Conservation (phyloP, 805 yeast species). For the Debaryomyces hansenii region DNA sequence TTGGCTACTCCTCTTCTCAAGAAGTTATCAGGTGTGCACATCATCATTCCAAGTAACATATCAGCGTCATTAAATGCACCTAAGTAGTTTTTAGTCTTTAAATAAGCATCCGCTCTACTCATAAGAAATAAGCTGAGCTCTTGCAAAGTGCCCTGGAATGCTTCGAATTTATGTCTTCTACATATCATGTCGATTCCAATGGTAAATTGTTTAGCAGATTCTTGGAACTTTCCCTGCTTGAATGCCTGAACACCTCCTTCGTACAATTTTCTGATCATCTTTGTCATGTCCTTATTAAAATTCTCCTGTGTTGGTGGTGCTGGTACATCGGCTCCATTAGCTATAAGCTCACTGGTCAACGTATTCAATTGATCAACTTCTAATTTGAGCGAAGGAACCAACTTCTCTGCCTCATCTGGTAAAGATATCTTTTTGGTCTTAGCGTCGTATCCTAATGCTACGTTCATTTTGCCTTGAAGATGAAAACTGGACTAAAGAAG, state of each 20-base stretch:
- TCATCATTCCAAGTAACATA: slow-evolving; percentile 57
- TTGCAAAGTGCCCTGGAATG: slow-evolving; percentile 69
- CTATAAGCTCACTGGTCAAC: slow-evolving; percentile 37
- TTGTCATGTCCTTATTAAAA: slow-evolving; percentile 54
- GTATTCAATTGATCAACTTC: slow-evolving; percentile 47
- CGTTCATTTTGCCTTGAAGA: slow-evolving; percentile 15
- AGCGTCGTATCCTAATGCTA: slow-evolving; percentile 24
- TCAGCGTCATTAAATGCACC: slow-evolving; percentile 73
- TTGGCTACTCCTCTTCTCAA: slow-evolving; percentile 68
- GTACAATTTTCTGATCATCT: slow-evolving; percentile 63
- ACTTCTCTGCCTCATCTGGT: slow-evolving; percentile 15
- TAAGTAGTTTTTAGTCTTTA: slow-evolving; percentile 52
- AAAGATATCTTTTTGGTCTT: slow-evolving; percentile 25
- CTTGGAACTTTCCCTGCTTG: slow-evolving; percentile 53
- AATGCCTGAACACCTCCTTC: slow-evolving; percentile 62
- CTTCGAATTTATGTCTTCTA: slow-evolving; percentile 71
- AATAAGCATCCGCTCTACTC: slow-evolving; percentile 69
- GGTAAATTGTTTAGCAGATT: slow-evolving; percentile 62
- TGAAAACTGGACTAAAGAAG: neutral
- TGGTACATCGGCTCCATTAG: slow-evolving; percentile 50
- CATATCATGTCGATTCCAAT: slow-evolving; percentile 67
- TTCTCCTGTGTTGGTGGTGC: slow-evolving; percentile 54
- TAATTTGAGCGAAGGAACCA: slow-evolving; percentile 28
- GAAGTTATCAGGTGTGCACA: slow-evolving; percentile 66
- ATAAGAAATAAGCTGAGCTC: slow-evolving; percentile 66